Evolutionary conservation across 2,329 filamentous ascomycete genomes (phyloP).

Genomic region (Aspergillus piperis): DNA sequence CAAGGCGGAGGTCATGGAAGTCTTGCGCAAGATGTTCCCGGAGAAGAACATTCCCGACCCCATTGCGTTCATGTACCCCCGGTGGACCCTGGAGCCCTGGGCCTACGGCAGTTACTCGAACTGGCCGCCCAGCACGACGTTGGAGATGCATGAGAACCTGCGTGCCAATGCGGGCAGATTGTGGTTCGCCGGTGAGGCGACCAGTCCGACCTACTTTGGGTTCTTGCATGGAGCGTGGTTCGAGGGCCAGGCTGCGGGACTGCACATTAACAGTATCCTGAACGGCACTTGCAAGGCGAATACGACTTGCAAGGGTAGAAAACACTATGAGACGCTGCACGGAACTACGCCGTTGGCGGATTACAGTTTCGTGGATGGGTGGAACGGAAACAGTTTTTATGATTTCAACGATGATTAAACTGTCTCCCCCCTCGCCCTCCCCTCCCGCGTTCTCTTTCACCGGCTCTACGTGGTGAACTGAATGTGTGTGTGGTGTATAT

Average conservation of each 20-base stretch:
- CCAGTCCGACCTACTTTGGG: constrained; percentile 63
- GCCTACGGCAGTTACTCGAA: constrained; percentile 66
- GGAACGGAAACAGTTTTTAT: constrained; percentile 29
- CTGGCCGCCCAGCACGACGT: constrained; percentile 64
- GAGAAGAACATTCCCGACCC: constrained; percentile 60
- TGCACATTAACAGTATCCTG: constrained; percentile 26
- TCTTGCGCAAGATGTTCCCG: constrained; percentile 64
- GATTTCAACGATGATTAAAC: constrained; percentile 23
- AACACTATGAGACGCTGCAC: constrained; percentile 27
- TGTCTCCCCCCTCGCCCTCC: not conserved
- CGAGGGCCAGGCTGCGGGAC: constrained; percentile 52
- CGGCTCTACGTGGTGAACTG: too few relatives aligned
- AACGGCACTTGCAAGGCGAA: constrained; percentile 22
- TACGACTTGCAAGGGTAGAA: constrained; percentile 20
- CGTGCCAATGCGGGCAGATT: constrained; percentile 62
- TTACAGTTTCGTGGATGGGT: constrained; percentile 31
- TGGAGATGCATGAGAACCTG: constrained; percentile 68
- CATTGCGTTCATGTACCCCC: constrained; percentile 61
- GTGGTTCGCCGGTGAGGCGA: constrained; percentile 67
- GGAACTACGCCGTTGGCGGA: constrained; percentile 29
- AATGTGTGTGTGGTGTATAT: too few relatives aligned
- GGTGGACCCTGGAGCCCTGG: constrained; percentile 56
- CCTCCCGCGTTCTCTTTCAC: not conserved
- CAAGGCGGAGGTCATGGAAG: constrained; percentile 56
- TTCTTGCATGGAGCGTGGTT: constrained; percentile 65